Percentiles rank a stretch among this genome's conserved stretches.
Conservation (phyloP, 805 yeast genomes). For the Cephaloascus albidus region DNA sequence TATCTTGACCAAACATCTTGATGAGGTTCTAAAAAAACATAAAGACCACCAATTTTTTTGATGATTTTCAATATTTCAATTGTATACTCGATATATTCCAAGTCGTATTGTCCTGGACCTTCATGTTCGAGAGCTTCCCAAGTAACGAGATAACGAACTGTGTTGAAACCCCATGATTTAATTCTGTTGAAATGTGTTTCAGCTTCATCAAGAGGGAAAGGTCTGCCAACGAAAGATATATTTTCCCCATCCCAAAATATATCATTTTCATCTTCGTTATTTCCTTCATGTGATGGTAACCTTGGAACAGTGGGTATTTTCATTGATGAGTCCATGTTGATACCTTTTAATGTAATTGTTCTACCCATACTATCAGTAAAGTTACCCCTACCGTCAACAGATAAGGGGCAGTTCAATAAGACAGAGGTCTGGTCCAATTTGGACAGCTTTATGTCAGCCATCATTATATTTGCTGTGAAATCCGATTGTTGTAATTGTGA, state of each 20-base stretch:
- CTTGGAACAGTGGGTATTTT: conserved; percentile 60
- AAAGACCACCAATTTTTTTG: conserved; percentile 58
- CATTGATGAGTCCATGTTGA: conserved; percentile 68
- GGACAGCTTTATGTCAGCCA: too few species aligned
- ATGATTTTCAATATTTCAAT: conserved; percentile 50
- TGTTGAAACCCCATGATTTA: conserved; percentile 75
- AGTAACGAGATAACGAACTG: conserved; percentile 65
- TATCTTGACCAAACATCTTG: conserved; percentile 93
- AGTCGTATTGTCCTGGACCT: conserved; percentile 81
- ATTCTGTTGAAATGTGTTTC: conserved; percentile 58
- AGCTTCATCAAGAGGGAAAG: conserved; percentile 71
- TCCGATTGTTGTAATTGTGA: too few species aligned
- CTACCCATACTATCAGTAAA: conserved; percentile 52
- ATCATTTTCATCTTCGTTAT: conserved; percentile 22
- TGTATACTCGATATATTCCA: conserved; percentile 64
- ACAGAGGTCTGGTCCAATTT: background rate
- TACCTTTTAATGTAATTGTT: conserved; percentile 61
- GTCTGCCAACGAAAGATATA: conserved; percentile 78
- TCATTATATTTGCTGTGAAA: too few species aligned
- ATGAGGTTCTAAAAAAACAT: conserved; percentile 80
- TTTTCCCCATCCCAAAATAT: conserved; percentile 61
- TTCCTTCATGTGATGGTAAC: conserved; percentile 25
- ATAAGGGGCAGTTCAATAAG: conserved; percentile 6
- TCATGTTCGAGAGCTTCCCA: conserved; percentile 92
- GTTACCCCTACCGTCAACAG: conserved; percentile 39